Percentiles rank a stretch among this genome's conserved stretches.
Conservation (phyloP, 768 basidiomycete species). For the Amanita thiersii region DNA sequence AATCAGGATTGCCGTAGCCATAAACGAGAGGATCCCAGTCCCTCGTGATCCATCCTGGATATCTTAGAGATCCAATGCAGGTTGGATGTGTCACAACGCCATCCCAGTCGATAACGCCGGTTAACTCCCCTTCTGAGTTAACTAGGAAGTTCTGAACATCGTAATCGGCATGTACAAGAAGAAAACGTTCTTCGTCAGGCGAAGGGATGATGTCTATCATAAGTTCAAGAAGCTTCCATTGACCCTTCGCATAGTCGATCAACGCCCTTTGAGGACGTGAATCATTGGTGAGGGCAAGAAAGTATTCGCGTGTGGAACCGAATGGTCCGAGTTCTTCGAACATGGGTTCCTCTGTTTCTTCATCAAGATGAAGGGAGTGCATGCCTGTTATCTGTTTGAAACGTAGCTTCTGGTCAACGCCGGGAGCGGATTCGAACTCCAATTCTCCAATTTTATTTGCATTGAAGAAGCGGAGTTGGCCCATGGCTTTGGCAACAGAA, state of each 20-base stretch:
- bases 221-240: too few species aligned
- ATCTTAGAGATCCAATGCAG: slow-evolving; percentile 16
- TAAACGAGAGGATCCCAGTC: slow-evolving; percentile 19
- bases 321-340: not conserved
- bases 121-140: slow-evolving; percentile 15
- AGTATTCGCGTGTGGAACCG: slow-evolving; percentile 7
- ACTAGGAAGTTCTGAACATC: slow-evolving; percentile 19
- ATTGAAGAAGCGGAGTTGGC: slow-evolving; percentile 10
- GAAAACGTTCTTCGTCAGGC: slow-evolving; percentile 18
- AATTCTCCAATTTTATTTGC: slow-evolving; percentile 2
- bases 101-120: slow-evolving; percentile 21
- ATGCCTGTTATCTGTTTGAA: not conserved
- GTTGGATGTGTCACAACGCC: slow-evolving; percentile 11
- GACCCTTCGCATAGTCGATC: too few species aligned
- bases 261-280: not conserved
- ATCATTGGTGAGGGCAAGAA: slow-evolving; percentile 1
- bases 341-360: not conserved
- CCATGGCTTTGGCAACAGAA: slow-evolving; percentile 9
- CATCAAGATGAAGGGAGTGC: not conserved
- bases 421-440: too few species aligned
- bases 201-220: too few species aligned
- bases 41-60: slow-evolving; percentile 18
- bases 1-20: too few species aligned
- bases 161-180: slow-evolving; percentile 17
- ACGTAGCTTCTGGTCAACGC: not conserved